A percentile compares a stretch with the other conserved stretches of the same genome.
phyloP scores from a whole-genome alignment of 371 early-diverging fungal genomes.

The Mortierella sp. region DNA sequence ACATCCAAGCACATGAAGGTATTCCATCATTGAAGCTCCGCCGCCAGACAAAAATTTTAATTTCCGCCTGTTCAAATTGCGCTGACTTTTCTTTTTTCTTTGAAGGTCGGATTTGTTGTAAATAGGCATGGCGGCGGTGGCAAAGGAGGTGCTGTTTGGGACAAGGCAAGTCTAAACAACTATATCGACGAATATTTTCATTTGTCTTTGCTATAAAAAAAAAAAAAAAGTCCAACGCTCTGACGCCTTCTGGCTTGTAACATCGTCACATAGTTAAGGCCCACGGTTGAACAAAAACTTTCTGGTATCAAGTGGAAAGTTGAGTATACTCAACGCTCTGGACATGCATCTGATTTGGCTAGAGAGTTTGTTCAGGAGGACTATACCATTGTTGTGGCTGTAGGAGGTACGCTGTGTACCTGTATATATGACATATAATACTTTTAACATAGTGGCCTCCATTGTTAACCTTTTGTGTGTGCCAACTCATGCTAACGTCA shows the following conservation, averaged over 20 bases:
- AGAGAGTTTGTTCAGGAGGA: conserved; percentile 34
- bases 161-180: conserved; percentile 26
- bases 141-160: conserved; percentile 45
- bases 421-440: not conserved
- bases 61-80: not conserved
- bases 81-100: not conserved
- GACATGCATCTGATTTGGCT: conserved; percentile 51
- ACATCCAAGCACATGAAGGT: conserved; percentile 1
- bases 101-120: conserved; percentile 45
- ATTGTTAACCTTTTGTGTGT: not conserved
- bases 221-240: not conserved
- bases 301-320: conserved; percentile 38
- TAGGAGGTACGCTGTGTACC: conserved; percentile 31
- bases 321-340: conserved; percentile 48
- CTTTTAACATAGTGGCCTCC: not conserved
- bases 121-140: conserved; percentile 51
- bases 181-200: not conserved
- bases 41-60: not conserved
- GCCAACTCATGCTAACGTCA: not conserved
- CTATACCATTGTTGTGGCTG: conserved; percentile 39
- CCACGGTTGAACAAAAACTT: conserved; percentile 23
- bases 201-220: not conserved
- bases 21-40: not conserved
- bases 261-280: conserved; percentile 18
- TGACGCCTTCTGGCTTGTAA: not conserved